Evolutionary conservation across 2,329 filamentous ascomycete species (phyloP).

Genomic region (Arthrobotrys entomopaga): DNA sequence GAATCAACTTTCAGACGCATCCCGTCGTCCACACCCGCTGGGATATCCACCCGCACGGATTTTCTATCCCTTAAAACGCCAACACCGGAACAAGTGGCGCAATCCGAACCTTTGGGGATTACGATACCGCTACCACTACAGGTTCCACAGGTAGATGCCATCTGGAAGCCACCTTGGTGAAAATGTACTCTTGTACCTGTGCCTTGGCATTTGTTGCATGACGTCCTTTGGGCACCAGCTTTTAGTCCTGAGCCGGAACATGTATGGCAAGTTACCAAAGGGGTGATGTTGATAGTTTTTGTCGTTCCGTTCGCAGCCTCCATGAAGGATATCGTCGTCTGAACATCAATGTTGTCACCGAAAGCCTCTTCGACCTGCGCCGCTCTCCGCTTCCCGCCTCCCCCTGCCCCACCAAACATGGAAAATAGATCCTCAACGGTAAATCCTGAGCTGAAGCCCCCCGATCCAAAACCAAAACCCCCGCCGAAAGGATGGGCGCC

Average conservation of each 20-base stretch:
- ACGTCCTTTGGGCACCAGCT: constrained; percentile 75
- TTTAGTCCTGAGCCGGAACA: constrained; percentile 88
- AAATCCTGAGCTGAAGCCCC: constrained; percentile 82
- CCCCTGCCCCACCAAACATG: constrained; percentile 72
- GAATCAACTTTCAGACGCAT: constrained; percentile 88
- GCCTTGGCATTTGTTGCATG: constrained; percentile 84
- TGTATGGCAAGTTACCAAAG: constrained; percentile 80
- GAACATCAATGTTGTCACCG: constrained; percentile 96
- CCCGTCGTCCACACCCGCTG: constrained; percentile 93
- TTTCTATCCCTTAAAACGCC: constrained; percentile 85
- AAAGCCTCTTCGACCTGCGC: constrained; percentile 78
- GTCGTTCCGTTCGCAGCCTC: constrained; percentile 91
- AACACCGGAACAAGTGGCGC: constrained; percentile 79
- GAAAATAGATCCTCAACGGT: constrained; percentile 97
- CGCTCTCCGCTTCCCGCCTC: constrained; percentile 64
- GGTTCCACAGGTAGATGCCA: constrained; percentile 85
- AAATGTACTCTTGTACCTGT: constrained; percentile 87
- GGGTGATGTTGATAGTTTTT: constrained; percentile 88
- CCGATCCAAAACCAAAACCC: constrained; percentile 67
- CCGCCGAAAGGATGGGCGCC: constrained; percentile 72
- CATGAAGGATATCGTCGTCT: constrained; percentile 92
- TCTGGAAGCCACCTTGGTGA: constrained; percentile 93
- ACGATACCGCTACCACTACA: constrained; percentile 82
- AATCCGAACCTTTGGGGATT: constrained; percentile 83
- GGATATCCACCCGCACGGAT: constrained; percentile 88